Percentiles rank a stretch among this genome's conserved stretches.
These are phyloP conservation scores for Camelina hispida DNA, from an alignment of 345 rosid genomes.

Conservation along the genomic window DNA sequence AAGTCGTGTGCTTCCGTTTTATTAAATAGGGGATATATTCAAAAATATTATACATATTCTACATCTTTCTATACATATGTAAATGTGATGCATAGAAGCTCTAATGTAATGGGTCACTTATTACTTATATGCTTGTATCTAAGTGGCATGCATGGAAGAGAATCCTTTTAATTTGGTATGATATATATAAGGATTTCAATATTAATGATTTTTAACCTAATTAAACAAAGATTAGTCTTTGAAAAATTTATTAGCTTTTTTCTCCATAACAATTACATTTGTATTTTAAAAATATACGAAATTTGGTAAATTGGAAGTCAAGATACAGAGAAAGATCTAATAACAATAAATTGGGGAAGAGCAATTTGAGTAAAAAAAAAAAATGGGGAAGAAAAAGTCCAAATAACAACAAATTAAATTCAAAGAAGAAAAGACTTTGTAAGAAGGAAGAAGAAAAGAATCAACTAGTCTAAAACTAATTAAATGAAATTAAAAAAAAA, in stretches of 20 bases:
- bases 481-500: not conserved
- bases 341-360: not conserved
- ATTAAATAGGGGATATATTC: too few species aligned
- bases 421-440: not conserved
- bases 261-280: not conserved
- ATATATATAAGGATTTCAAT: not conserved
- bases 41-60: too few species aligned
- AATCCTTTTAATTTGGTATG: too few species aligned
- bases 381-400: conserved; percentile 8
- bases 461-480: not conserved
- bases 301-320: not conserved
- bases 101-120: not conserved
- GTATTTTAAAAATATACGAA: not conserved
- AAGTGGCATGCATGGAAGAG: not conserved
- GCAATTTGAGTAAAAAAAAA: too few species aligned
- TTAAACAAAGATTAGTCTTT: not conserved
- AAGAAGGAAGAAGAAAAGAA: not conserved
- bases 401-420: not conserved
- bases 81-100: not conserved
- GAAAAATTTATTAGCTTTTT: not conserved
- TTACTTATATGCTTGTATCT: not conserved
- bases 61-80: too few species aligned
- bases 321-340: not conserved
- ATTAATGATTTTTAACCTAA: not conserved
- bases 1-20: too few species aligned